A percentile compares a stretch with the other conserved stretches of the same genome.
Conservation (phyloP, 1,139 yeast genomes). For the Saccharomyces hybrid region DNA sequence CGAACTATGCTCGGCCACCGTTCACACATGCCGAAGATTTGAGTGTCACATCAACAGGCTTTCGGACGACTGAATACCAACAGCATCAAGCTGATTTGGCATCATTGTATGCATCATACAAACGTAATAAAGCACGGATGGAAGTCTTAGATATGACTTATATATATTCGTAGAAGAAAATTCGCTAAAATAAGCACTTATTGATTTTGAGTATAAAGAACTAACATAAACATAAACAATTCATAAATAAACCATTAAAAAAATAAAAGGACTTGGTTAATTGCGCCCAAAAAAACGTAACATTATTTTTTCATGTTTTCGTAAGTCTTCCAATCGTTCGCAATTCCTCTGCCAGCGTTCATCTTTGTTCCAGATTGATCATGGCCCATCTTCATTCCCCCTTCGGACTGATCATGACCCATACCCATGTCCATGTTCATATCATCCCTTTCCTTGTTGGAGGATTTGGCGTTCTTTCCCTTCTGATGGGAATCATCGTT, state of each 20-base stretch:
- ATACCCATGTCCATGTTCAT: not conserved
- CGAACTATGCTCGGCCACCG: not conserved
- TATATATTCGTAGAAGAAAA: not conserved
- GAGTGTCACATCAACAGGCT: not conserved
- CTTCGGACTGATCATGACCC: constrained; percentile 4
- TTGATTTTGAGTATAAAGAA: not conserved
- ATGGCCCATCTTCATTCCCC: not conserved
- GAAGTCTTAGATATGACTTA: not conserved
- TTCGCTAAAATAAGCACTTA: not conserved
- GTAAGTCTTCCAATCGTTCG: constrained; percentile 8
- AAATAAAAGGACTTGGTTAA: not conserved
- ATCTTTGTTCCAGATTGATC: constrained; percentile 4
- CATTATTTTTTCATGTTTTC: not conserved
- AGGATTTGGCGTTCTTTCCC: constrained; percentile 4
- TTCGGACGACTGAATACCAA: not conserved
- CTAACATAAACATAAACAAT: not conserved
- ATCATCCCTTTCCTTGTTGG: not conserved
- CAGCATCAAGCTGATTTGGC: not conserved
- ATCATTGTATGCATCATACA: not conserved
- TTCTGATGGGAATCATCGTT: constrained; percentile 12
- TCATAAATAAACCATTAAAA: not conserved
- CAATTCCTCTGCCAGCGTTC: constrained; percentile 10
- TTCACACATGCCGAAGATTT: not conserved
- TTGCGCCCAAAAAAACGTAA: not conserved
- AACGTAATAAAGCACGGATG: not conserved